Percentiles rank a stretch among this genome's conserved stretches.
Conservation (phyloP, 192 early-diverging fungal genomes). For the Dissophora ornata region DNA sequence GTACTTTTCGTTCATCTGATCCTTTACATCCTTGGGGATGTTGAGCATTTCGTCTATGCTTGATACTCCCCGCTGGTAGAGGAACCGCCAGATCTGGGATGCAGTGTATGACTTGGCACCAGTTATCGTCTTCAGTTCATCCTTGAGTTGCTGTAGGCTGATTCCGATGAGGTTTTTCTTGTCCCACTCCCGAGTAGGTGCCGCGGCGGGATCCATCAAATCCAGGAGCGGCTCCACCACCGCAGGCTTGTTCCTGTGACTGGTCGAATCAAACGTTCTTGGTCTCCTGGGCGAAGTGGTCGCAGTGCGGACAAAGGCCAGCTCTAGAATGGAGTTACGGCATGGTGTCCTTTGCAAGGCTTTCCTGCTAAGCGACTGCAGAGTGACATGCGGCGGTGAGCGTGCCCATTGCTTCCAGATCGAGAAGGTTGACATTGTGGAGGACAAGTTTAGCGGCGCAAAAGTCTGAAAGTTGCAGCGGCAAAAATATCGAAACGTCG, state of each 20-base stretch:
- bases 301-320: neutral
- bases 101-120: constrained; percentile 56
- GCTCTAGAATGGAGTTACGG: neutral
- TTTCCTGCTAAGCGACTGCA: neutral
- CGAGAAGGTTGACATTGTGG: constrained; percentile 1
- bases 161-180: constrained; percentile 63
- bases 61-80: constrained; percentile 67
- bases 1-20: constrained; percentile 60
- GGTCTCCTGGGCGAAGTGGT: constrained; percentile 14
- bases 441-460: neutral
- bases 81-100: constrained; percentile 56
- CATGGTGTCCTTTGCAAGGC: neutral
- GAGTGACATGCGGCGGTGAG: neutral
- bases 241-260: constrained; percentile 39
- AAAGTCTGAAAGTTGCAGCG: neutral
- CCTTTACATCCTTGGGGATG: constrained; percentile 62
- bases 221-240: neutral
- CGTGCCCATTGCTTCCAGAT: constrained; percentile 13
- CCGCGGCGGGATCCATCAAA: neutral
- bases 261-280: constrained; percentile 44
- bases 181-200: constrained; percentile 38
- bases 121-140: constrained; percentile 36
- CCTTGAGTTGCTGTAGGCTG: constrained; percentile 38
- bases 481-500: no score
- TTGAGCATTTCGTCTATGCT: constrained; percentile 76